Percentiles rank a stretch among this genome's conserved stretches.
These are phyloP conservation scores for Curvularia eragrostidis DNA, from an alignment of 2,329 filamentous ascomycete species.

Conservation along the genomic window DNA sequence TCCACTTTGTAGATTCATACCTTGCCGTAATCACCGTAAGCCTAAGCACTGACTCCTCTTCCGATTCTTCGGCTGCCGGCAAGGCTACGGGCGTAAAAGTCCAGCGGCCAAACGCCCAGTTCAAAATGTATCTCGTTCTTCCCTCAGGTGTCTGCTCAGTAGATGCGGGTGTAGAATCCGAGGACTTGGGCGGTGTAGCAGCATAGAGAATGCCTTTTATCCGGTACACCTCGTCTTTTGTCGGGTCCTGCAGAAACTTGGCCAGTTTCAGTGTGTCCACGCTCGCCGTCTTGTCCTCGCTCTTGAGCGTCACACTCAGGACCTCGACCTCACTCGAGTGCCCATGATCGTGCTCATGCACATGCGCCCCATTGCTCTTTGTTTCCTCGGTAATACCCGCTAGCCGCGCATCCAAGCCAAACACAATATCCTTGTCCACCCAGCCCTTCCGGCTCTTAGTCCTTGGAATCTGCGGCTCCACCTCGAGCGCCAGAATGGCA, in stretches of 20 bases:
- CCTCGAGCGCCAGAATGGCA: slow-evolving; percentile 78
- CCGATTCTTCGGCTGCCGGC: slow-evolving; percentile 32
- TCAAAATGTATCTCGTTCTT: slow-evolving; percentile 78
- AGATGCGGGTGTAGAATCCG: slow-evolving; percentile 45
- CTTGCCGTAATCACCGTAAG: slow-evolving; percentile 79
- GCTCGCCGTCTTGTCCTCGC: slow-evolving; percentile 60
- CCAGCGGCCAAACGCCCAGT: slow-evolving; percentile 98
- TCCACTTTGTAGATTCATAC: slow-evolving; percentile 78
- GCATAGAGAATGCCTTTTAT: slow-evolving; percentile 77
- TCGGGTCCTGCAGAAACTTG: slow-evolving; percentile 71
- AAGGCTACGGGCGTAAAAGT: slow-evolving; percentile 74
- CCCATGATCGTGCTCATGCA: slow-evolving; percentile 57
- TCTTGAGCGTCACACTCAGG: slow-evolving; percentile 73
- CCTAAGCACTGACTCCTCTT: slow-evolving; percentile 64
- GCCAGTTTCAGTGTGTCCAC: slow-evolving; percentile 63
- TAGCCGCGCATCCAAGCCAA: slow-evolving; percentile 86
- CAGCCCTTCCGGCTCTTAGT: slow-evolving; percentile 84
- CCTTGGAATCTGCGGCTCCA: slow-evolving; percentile 75
- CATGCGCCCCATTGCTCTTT: slow-evolving; percentile 48
- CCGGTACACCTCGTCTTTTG: slow-evolving; percentile 93
- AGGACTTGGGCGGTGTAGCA: slow-evolving; percentile 56
- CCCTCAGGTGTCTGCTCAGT: slow-evolving; percentile 47
- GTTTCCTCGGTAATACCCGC: slow-evolving; percentile 58
- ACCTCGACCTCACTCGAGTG: slow-evolving; percentile 92
- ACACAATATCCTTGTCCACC: slow-evolving; percentile 79